These are phyloP conservation scores for Populus ilicifolia DNA, from an alignment of 345 rosid genomes.

Conservation along the genomic window DNA sequence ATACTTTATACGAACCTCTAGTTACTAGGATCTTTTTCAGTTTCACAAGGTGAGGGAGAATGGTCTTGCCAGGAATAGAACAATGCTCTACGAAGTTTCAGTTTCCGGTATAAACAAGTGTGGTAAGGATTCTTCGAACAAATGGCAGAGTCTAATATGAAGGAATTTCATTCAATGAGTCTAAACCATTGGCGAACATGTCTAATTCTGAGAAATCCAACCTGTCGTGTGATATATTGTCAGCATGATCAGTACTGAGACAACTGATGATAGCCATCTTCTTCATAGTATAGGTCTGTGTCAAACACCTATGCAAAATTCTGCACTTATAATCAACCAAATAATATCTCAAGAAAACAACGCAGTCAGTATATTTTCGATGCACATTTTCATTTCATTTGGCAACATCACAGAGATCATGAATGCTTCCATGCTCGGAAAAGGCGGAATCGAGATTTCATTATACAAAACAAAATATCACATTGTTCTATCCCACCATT, in stretches of 20 bases:
- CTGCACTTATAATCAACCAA: background rate
- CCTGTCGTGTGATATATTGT: background rate
- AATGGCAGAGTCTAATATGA: background rate
- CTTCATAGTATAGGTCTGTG: background rate
- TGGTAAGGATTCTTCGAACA: background rate
- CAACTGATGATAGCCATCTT: background rate
- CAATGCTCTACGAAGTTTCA: background rate
- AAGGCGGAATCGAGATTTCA: constrained; percentile 7
- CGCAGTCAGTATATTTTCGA: background rate
- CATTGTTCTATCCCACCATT: constrained; percentile 19
- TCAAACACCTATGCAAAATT: background rate
- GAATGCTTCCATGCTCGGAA: background rate
- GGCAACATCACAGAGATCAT: constrained; percentile 11
- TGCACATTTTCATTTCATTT: constrained; percentile 8
- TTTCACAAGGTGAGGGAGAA: background rate
- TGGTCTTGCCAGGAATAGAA: background rate
- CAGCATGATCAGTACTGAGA: background rate
- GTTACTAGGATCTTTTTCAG: background rate
- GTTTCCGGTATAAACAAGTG: background rate
- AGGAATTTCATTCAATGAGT: background rate
- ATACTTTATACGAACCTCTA: background rate
- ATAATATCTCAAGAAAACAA: background rate
- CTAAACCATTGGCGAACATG: background rate
- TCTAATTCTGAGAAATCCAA: background rate
- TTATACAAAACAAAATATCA: constrained; percentile 6